Evolutionary conservation across 768 basidiomycete genomes (phyloP).

Genomic region (Paxillus rubicundulus): DNA sequence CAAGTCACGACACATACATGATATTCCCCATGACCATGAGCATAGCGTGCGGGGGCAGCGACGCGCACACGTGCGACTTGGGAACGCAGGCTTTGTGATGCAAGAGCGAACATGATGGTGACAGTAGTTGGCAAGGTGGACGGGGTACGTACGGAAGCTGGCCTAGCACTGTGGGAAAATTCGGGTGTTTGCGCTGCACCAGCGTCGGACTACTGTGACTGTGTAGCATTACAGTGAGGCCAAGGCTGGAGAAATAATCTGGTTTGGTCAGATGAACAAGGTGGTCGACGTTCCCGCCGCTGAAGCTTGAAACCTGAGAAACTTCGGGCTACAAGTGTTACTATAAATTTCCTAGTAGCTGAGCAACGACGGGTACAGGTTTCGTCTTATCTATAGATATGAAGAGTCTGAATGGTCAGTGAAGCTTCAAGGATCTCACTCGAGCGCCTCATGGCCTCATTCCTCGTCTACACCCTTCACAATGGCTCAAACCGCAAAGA

Average conservation of each 20-base stretch:
- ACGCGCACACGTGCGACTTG: constrained; percentile 31
- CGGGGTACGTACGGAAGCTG: too few relatives aligned
- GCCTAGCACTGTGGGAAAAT: constrained; percentile 9
- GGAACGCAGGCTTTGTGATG: constrained; percentile 42
- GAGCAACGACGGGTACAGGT: too few relatives aligned
- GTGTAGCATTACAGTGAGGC: too few relatives aligned
- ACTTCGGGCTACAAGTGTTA: too few relatives aligned
- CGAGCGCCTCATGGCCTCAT: neutral
- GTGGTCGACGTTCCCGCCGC: too few relatives aligned
- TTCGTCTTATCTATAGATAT: constrained; percentile 10
- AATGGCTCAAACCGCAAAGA: constrained; percentile 46
- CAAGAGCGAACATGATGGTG: constrained; percentile 41
- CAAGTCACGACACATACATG: constrained; percentile 39
- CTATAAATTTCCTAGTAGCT: too few relatives aligned
- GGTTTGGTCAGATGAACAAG: too few relatives aligned
- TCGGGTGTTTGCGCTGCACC: neutral
- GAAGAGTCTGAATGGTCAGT: too few relatives aligned
- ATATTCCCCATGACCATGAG: constrained; percentile 48
- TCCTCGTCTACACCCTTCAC: constrained; percentile 13
- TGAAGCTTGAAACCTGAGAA: too few relatives aligned
- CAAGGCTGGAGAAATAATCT: too few relatives aligned
- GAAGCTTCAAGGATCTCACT: too few relatives aligned
- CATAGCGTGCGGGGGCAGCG: constrained; percentile 39
- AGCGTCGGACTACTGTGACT: too few relatives aligned
- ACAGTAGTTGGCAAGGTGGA: constrained; percentile 9